Evolutionary conservation across 2,329 filamentous ascomycete species (phyloP).

Genomic region (Pleomassaria siparia): DNA sequence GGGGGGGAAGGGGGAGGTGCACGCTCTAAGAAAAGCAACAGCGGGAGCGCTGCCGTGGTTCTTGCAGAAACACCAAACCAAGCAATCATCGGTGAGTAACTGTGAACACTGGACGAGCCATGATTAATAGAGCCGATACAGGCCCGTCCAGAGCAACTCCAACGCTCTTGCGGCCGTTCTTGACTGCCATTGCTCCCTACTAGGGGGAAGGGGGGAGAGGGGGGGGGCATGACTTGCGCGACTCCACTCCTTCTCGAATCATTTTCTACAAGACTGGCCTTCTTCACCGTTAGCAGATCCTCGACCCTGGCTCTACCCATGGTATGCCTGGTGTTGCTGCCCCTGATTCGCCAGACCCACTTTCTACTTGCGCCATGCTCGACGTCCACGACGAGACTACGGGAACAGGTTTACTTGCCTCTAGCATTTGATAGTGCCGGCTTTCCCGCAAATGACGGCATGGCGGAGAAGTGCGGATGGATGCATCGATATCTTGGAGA

Average conservation of each 20-base stretch:
- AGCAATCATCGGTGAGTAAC: background rate
- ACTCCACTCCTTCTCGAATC: constrained; percentile 28
- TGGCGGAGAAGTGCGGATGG: constrained; percentile 32
- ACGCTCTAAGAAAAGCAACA: constrained; percentile 13
- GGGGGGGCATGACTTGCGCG: constrained; percentile 22
- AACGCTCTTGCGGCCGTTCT: constrained; percentile 14
- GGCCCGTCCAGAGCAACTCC: constrained; percentile 16
- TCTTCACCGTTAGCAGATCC: constrained; percentile 23
- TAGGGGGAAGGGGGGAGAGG: too few species aligned
- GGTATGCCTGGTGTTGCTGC: constrained; percentile 13
- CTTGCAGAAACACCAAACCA: background rate
- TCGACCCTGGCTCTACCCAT: constrained; percentile 27
- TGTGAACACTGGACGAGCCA: background rate
- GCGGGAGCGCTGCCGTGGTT: background rate
- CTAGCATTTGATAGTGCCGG: constrained; percentile 27
- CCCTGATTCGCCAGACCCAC: constrained; percentile 25
- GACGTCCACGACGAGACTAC: constrained; percentile 4
- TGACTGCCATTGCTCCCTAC: constrained; percentile 26
- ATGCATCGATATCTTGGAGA: constrained; percentile 15
- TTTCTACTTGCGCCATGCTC: background rate
- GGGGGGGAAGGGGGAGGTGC: too few species aligned
- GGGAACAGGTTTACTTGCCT: constrained; percentile 16
- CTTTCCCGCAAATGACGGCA: constrained; percentile 28
- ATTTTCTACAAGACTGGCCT: constrained; percentile 26
- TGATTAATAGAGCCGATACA: constrained; percentile 23